Evolutionary conservation across 805 yeast genomes (phyloP).

Genomic region (Kuraishia floccosa): DNA sequence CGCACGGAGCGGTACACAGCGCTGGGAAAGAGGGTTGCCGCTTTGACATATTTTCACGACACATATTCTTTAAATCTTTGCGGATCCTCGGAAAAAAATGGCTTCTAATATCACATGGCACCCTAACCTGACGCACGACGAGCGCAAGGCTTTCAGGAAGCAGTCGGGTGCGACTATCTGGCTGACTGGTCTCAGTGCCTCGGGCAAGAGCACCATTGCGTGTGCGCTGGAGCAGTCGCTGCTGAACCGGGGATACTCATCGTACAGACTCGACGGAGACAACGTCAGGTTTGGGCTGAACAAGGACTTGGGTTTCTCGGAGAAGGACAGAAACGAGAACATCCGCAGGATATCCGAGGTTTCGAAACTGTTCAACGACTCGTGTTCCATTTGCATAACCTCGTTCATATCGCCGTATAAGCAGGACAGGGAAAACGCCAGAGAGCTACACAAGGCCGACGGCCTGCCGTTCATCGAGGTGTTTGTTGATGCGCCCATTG

Average conservation of each 20-base stretch:
- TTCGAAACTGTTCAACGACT: constrained; percentile 85
- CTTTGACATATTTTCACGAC: too few relatives aligned
- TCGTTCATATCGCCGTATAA: constrained; percentile 90
- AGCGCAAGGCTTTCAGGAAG: constrained; percentile 59
- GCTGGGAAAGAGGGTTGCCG: too few relatives aligned
- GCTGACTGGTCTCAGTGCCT: constrained; percentile 93
- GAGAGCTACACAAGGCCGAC: constrained; percentile 70
- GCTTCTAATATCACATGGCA: constrained; percentile 98
- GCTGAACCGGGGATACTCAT: constrained; percentile 53
- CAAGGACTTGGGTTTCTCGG: constrained; percentile 90
- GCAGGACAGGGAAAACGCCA: constrained; percentile 74
- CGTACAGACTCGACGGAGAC: constrained; percentile 92
- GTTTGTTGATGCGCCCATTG: constrained; percentile 85
- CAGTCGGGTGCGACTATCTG: constrained; percentile 88
- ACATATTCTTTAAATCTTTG: too few relatives aligned
- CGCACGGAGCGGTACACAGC: too few relatives aligned
- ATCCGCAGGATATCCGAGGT: constrained; percentile 94
- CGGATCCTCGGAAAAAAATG: too few relatives aligned
- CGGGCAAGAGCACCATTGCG: constrained; percentile 90
- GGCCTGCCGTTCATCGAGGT: constrained; percentile 83
- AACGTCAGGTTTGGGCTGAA: constrained; percentile 90
- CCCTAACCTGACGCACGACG: constrained; percentile 73
- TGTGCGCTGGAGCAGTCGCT: constrained; percentile 84
- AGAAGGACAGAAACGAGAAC: constrained; percentile 86
- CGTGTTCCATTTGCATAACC: constrained; percentile 80